Percentiles rank a stretch among this genome's conserved stretches.
These are phyloP conservation scores for Penicillium sp. DNA, from an alignment of 2,329 filamentous ascomycete species.

Conservation along the genomic window DNA sequence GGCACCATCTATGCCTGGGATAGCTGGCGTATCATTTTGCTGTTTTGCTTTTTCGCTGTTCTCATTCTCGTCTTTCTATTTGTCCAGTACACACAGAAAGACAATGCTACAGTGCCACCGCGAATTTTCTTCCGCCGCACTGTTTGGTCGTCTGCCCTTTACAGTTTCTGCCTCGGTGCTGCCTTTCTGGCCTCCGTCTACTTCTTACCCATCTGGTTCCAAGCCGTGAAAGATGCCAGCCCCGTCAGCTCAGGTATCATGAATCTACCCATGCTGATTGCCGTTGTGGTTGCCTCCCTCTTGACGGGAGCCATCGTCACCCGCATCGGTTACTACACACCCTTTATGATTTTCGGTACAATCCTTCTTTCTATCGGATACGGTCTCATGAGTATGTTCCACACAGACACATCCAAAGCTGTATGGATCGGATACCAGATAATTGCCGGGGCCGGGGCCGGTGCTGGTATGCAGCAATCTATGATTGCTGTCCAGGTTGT, in stretches of 20 bases:
- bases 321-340: conserved; percentile 25
- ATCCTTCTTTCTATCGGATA: conserved; percentile 20
- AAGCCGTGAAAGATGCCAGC: conserved; percentile 19
- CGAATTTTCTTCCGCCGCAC: conserved; percentile 42
- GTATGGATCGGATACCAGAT: conserved; percentile 35
- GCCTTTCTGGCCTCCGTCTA: conserved; percentile 8
- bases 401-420: conserved; percentile 6
- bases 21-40: conserved; percentile 15
- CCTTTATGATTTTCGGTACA: conserved; percentile 22
- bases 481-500: conserved; percentile 21
- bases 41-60: conserved; percentile 20
- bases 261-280: conserved; percentile 19
- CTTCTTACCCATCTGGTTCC: conserved; percentile 26
- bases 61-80: conserved; percentile 37
- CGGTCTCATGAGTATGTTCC: conserved; percentile 26
- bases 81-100: conserved; percentile 42
- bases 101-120: conserved; percentile 46
- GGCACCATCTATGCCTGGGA: conserved; percentile 19
- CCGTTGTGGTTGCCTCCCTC: conserved; percentile 13
- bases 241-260: conserved; percentile 20
- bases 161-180: conserved; percentile 13
- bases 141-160: conserved; percentile 27
- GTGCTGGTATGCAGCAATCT: conserved; percentile 19
- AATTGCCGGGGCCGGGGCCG: conserved; percentile 24
- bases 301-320: conserved; percentile 32